Evolutionary conservation across 2,329 filamentous ascomycete species (phyloP), one percentile per base, ranked within the genome.

Genomic region (Botrytis porri): DNA sequence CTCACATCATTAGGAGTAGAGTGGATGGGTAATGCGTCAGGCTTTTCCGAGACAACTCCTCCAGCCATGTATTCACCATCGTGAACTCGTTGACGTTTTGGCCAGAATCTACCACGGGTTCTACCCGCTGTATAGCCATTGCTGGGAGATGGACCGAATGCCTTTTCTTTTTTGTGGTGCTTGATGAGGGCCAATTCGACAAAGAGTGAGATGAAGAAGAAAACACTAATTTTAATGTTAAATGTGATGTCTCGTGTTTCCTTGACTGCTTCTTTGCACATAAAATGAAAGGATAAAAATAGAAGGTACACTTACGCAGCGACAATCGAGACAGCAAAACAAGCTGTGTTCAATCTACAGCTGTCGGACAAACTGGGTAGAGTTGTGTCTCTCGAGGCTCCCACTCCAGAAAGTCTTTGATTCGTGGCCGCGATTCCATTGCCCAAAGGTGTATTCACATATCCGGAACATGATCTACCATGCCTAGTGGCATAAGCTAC

Each of bases 321-420:
- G 73, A 94, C 88, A 74, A 98, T 92, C 43, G 94, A 85, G 25
- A 96, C 90, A 5, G 93, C 92, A 76, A 98, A 90, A 74, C 86
- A 88, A 62, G 91, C 94, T 67, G 90, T 93, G 83, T 97, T 89
- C 77, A 97, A 84, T 74, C 86, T 86, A 84, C 95, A 98, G 0
- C 91, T 89, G 74, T 88, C 88, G n/a, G 83, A 82, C 62, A 87
- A 83, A 41, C 80, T 84, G 5, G 84, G 81, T 12, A 83, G 76
- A 5, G 70, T 71, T 29, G 80, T 80, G 62, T 83, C 82, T 61
- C 83, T 82, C 51, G 84, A 84, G 77, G 84, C 84, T 61, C 84
- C 83, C n/a, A 85, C 83, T 74, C 83, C 83, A 35, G 84, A 83
- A n/a, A 83, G 81, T 48, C 86, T 85, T 32, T 43, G 41, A 51